Base-by-base conservation (phyloP, 148 eudicot genomes). In the Rhododendron griersonianum region DNA sequence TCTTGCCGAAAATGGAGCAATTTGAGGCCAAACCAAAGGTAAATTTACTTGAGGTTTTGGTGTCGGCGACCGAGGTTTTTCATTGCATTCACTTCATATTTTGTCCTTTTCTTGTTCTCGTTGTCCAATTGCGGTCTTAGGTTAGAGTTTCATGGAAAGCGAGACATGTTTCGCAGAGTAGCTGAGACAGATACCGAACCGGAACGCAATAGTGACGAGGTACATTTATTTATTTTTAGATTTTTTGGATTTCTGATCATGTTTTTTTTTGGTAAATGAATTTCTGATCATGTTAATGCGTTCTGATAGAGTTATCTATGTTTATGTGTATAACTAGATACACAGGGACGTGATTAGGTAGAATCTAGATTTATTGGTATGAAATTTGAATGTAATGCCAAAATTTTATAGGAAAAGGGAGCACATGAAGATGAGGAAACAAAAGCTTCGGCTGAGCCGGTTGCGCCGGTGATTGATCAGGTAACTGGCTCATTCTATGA, bases 171-270 rank as follows among this genome's bases (percentile, higher is more conserved):
- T 83, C 92, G 98, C 90, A 91, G 93, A 89, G 92, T 83, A 7
- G 86, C 88, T 87, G 95, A 92, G 81, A 84, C 87, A 80, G 93
- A 92, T 83, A 83, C 87, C 77, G 93, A 90, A 79, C 92, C 98
- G 44, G 95, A 91, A 16, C 83, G 50, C 85, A 86, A 91, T 83
- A 90, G 90, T 74, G 93, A 90, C 84, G 89, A 93, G 94, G 99
- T 95, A 85, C 11, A 15, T 53, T 53, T 53, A 53, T 18, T 57
- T 9, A 7, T 57, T 18, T 5, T 16, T 16, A 1, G 7, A 19
- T 78, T 55, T 82, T 51, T 14, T 55, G 59, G 59, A 44, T 59
- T 78, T 28, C 57, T 18, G 44, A 47, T 13, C n/a, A 41, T 41
- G 45, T 6, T 39, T 39, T 39, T 53, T 82, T 50, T 13, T 53